These are phyloP conservation scores for Excoecaria cochinchinensis DNA, from an alignment of 345 rosid genomes.

Conservation along the genomic window DNA sequence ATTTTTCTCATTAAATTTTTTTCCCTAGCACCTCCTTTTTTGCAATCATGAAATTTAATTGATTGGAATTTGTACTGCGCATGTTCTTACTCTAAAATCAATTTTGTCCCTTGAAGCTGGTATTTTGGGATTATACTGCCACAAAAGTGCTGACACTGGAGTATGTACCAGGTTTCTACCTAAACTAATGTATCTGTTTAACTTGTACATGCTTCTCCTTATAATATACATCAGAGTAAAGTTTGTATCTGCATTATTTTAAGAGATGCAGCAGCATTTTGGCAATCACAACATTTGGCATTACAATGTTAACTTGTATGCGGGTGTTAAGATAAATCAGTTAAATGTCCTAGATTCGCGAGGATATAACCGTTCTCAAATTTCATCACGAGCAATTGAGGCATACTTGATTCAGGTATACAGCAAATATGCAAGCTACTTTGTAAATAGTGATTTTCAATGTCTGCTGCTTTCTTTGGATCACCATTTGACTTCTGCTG, in stretches of 20 bases:
- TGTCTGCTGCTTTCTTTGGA: neutral
- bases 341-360: conserved; percentile 58
- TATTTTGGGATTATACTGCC: conserved; percentile 92
- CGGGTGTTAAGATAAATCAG: conserved; percentile 80
- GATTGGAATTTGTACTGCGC: neutral
- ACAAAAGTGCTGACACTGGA: conserved; percentile 91
- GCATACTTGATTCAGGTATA: conserved; percentile 92
- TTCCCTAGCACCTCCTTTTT: conserved; percentile 4
- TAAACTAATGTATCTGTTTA: conserved; percentile 22
- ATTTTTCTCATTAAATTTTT: neutral
- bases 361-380: conserved; percentile 61
- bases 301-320: neutral
- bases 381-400: conserved; percentile 85
- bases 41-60: neutral
- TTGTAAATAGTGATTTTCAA: neutral
- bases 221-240: neutral
- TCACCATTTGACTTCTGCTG: neutral
- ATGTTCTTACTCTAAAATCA: conserved; percentile 2
- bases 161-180: conserved; percentile 81
- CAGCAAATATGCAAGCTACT: conserved; percentile 4
- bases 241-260: no score
- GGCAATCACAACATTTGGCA: conserved; percentile 5
- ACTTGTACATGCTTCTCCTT: conserved; percentile 7
- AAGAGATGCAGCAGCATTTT: neutral
- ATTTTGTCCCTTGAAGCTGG: conserved; percentile 50